A percentile compares a stretch with the other conserved stretches of the same genome.
Conservation (phyloP, 768 basidiomycete species). For the Lactarius pseudohatsudake region DNA sequence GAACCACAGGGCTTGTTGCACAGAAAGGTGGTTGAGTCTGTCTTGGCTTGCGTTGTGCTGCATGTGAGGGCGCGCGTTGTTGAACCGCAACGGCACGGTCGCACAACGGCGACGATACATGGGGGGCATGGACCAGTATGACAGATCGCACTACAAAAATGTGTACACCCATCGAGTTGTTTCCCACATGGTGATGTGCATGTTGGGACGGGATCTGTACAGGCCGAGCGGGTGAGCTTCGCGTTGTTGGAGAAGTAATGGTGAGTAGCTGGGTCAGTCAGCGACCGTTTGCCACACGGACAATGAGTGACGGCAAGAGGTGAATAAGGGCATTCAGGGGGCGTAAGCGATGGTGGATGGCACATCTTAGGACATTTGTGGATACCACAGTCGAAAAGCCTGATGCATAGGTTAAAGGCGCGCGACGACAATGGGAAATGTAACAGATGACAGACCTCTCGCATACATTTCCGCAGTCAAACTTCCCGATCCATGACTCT, state of each 20-base stretch:
- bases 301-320: constrained; percentile 69
- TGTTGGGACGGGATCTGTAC: constrained; percentile 77
- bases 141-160: constrained; percentile 68
- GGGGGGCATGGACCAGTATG: constrained; percentile 82
- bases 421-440: constrained; percentile 7
- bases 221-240: constrained; percentile 42
- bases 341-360: constrained; percentile 64
- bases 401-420: constrained; percentile 32
- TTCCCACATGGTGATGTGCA: constrained; percentile 71
- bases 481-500: constrained; percentile 64
- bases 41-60: constrained; percentile 41
- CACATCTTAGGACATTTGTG: constrained; percentile 76
- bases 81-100: constrained; percentile 86
- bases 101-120: constrained; percentile 64
- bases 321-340: constrained; percentile 69
- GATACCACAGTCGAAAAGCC: constrained; percentile 70
- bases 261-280: constrained; percentile 40
- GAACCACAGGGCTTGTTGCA: constrained; percentile 82
- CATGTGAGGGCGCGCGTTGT: constrained; percentile 60
- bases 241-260: constrained; percentile 42
- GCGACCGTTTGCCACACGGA: constrained; percentile 73
- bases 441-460: constrained; percentile 43
- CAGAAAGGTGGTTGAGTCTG: constrained; percentile 52
- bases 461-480: constrained; percentile 61
- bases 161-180: constrained; percentile 62